Evolutionary conservation across 768 basidiomycete genomes (phyloP).

Genomic region (Tulasnella calospora): DNA sequence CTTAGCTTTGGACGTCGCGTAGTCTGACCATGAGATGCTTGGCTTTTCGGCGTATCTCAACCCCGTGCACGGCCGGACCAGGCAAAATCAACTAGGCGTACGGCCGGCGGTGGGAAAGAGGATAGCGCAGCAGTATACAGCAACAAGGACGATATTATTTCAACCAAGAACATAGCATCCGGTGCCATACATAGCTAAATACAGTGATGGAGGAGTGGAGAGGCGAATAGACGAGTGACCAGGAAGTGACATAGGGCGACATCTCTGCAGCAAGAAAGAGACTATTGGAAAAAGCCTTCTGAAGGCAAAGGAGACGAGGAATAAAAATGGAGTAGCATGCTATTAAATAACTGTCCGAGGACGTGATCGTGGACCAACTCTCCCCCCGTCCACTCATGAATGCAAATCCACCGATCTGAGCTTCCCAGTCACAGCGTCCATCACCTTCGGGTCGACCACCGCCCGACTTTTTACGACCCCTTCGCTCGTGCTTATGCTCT

Average conservation of each 20-base stretch:
- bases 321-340: not conserved
- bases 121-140: not conserved
- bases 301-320: not conserved
- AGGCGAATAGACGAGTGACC: not conserved
- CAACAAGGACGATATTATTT: not conserved
- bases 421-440: not conserved
- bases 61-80: too few relatives aligned
- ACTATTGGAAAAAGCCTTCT: not conserved
- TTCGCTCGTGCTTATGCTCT: not conserved
- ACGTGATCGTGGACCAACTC: too few relatives aligned
- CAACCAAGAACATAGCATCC: not conserved
- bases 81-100: too few relatives aligned
- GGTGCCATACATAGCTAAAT: slow-evolving; percentile 10
- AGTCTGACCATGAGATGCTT: too few relatives aligned
- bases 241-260: not conserved
- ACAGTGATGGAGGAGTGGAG: not conserved
- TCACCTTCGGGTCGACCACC: not conserved
- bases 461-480: not conserved
- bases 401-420: not conserved
- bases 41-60: too few relatives aligned
- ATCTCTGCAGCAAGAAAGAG: not conserved
- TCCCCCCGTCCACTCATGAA: not conserved
- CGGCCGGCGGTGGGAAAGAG: too few relatives aligned
- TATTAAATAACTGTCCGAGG: not conserved
- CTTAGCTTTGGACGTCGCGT: too few relatives aligned